Evolutionary conservation across 495 filamentous ascomycete species (phyloP), one percentile per base, ranked within the genome.

Genomic region (Lophium mytilinum): DNA sequence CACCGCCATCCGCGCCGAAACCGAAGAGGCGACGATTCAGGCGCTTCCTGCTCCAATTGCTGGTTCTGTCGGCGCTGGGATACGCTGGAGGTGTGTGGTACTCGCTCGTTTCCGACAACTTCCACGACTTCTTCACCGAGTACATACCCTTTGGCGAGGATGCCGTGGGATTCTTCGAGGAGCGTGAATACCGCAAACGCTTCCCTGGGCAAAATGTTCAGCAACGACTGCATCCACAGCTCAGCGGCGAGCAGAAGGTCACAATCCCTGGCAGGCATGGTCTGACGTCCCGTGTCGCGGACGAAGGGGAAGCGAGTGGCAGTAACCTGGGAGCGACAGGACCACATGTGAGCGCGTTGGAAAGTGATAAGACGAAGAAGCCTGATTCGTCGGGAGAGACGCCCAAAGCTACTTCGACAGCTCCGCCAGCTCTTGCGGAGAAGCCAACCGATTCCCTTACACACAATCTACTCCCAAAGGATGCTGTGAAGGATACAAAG

Each of bases 41-140:
- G 56, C 79, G 84, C 56, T 88, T 88, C 69, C 67, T 96, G 36
- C 66, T 88, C 42, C 83, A 83, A 45, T 65, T 95, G 50, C 73
- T 89, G 47, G 68, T 95, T 35, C 78, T 95, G 9, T 80, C 84
- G 39, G 83, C 79, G 7, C 66, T 94, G 14, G 83, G 84, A 34
- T 98, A 95, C 58, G 91, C 82, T 55, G 90, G 89, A 56, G 89
- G 91, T 47, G 82, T 95, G 48, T 95, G 87, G 74, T 88, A 94
- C 67, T 93, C 93, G 19, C 79, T 95, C 57, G 83, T 90, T 71
- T 93, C 84, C 60, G 93, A 98, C 75, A 95, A 92, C 71, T 96
- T 96, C 78, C 94, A 98, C 69, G 93, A 98, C 68, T 96, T 97
- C 75, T 98, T 98, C 75, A 97, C 94, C 43, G 91, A 96, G 72